These are phyloP conservation scores for Psilocybe sp. DNA, from an alignment of 768 basidiomycete genomes.

Conservation along the genomic window DNA sequence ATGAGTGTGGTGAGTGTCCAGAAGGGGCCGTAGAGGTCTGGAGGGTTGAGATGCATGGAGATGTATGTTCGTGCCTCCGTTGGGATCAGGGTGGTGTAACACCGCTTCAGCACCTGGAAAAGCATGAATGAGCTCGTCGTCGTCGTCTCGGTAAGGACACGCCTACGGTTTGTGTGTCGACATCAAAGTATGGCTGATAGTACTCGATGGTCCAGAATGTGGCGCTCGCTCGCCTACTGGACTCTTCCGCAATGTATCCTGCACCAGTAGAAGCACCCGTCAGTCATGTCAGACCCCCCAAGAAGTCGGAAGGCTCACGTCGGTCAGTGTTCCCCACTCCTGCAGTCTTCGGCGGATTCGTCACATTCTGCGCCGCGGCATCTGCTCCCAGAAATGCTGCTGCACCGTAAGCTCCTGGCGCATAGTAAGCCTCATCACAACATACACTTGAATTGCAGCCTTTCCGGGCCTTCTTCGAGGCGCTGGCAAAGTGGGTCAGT, in stretches of 20 bases:
- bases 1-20: conserved; percentile 97
- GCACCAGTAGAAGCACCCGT: not conserved
- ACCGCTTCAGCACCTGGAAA: conserved; percentile 64
- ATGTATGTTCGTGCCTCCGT: conserved; percentile 56
- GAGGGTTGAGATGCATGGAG: conserved; percentile 59
- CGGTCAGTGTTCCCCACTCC: conserved; percentile 51
- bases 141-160: not conserved
- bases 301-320: conserved; percentile 29
- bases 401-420: not conserved
- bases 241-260: conserved; percentile 68
- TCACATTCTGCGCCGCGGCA: conserved; percentile 21
- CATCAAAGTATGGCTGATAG: conserved; percentile 86
- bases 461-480: conserved; percentile 65
- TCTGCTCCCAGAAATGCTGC: conserved; percentile 59
- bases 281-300: not conserved
- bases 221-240: conserved; percentile 40
- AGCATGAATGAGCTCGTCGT: conserved; percentile 1
- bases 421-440: not conserved
- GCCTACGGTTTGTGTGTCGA: conserved; percentile 72
- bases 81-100: conserved; percentile 79
- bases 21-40: conserved; percentile 89
- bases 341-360: conserved; percentile 26
- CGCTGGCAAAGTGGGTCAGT: conserved; percentile 32
- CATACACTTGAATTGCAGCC: conserved; percentile 72
- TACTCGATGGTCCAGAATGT: conserved; percentile 83